phyloP scores from a whole-genome alignment of 2,329 filamentous ascomycete species.

The Aspergillus texensis region DNA sequence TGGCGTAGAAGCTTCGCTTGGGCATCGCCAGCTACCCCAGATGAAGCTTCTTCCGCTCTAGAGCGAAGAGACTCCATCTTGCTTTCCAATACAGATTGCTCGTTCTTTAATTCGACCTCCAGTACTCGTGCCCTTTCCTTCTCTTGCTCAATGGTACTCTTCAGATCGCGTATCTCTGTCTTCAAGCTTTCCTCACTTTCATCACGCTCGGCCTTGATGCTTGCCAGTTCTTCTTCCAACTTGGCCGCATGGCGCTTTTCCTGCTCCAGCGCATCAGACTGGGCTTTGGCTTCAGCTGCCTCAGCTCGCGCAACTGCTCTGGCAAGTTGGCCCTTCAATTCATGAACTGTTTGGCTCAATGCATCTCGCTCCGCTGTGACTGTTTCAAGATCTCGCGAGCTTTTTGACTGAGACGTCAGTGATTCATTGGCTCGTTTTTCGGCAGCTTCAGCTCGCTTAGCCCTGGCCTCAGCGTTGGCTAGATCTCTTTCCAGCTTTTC shows the following conservation, averaged over 20 bases:
- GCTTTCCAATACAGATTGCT: slow-evolving; percentile 76
- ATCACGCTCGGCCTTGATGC: slow-evolving; percentile 73
- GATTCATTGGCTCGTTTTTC: slow-evolving; percentile 60
- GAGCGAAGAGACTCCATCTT: slow-evolving; percentile 86
- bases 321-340: slow-evolving; percentile 70
- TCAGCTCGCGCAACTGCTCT: slow-evolving; percentile 69
- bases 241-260: slow-evolving; percentile 61
- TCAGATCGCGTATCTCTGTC: slow-evolving; percentile 70
- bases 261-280: slow-evolving; percentile 68
- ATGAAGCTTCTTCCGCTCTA: slow-evolving; percentile 85
- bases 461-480: slow-evolving; percentile 54
- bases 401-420: slow-evolving; percentile 53
- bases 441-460: slow-evolving; percentile 62
- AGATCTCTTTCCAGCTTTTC: slow-evolving; percentile 61
- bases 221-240: slow-evolving; percentile 66
- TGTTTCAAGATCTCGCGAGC: slow-evolving; percentile 61
- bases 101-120: slow-evolving; percentile 79
- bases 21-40: slow-evolving; percentile 76
- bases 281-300: slow-evolving; percentile 65
- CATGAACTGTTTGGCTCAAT: slow-evolving; percentile 66
- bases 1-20: slow-evolving; percentile 90
- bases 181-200: slow-evolving; percentile 70
- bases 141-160: slow-evolving; percentile 72
- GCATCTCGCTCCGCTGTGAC: slow-evolving; percentile 65
- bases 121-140: slow-evolving; percentile 68